Conservation (phyloP, 176 grass and related monocot genomes). For the Tillandsia leiboldiana region DNA sequence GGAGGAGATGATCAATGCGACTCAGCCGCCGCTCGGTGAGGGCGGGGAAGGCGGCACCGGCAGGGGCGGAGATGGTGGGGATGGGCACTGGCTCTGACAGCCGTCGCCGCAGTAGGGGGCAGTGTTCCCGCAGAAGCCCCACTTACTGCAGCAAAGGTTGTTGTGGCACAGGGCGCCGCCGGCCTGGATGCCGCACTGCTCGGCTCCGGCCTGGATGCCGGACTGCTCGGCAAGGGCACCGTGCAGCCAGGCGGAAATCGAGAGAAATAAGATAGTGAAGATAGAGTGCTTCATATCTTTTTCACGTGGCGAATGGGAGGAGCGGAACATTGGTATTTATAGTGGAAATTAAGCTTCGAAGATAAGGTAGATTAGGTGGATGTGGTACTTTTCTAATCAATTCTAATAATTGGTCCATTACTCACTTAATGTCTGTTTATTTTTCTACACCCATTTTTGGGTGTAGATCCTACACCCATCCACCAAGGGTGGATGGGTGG, state of each 20-base stretch:
- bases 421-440: no score
- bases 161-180: conserved; percentile 28
- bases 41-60: not conserved
- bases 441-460: no score
- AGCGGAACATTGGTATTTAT: not conserved
- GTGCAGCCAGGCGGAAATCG: not conserved
- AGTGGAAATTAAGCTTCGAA: no score
- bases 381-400: no score
- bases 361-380: no score
- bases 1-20: not conserved
- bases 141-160: conserved; percentile 37
- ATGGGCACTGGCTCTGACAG: conserved; percentile 30
- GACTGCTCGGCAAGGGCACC: conserved; percentile 1
- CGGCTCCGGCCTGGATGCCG: no score
- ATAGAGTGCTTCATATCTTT: not conserved
- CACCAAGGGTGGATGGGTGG: no score
- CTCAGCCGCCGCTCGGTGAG: not conserved
- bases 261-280: not conserved
- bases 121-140: conserved; percentile 32
- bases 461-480: no score
- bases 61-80: no score
- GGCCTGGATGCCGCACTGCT: conserved; percentile 28
- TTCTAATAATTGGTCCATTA: no score
- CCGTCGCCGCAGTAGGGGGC: not conserved
- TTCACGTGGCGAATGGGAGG: not conserved